phyloP scores from a whole-genome alignment of 371 early-diverging fungal species.

The Lichtheimia ramosa region DNA sequence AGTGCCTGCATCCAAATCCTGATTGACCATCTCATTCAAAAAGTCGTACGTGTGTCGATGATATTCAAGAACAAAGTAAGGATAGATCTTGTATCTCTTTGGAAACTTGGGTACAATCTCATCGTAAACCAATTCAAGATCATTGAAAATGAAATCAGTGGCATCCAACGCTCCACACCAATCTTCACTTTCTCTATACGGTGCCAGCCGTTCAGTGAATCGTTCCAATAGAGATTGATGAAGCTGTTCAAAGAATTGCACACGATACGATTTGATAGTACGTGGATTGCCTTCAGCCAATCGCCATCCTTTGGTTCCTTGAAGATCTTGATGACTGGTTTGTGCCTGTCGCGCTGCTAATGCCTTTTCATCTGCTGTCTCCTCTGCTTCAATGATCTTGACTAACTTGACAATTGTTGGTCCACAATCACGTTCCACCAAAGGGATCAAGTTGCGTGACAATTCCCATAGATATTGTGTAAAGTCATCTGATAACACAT shows the following conservation, averaged over 20 bases:
- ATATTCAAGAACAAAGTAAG: constrained; percentile 90
- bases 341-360: constrained; percentile 59
- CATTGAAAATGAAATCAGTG: constrained; percentile 82
- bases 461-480: constrained; percentile 84
- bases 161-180: constrained; percentile 63
- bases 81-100: constrained; percentile 87
- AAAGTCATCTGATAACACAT: constrained; percentile 79
- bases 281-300: constrained; percentile 61
- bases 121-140: constrained; percentile 85
- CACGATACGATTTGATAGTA: constrained; percentile 72
- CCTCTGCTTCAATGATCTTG: constrained; percentile 92
- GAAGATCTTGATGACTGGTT: constrained; percentile 56
- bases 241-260: constrained; percentile 74
- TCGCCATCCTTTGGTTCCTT: constrained; percentile 54
- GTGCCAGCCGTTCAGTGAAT: constrained; percentile 57
- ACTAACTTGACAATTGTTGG: constrained; percentile 79
- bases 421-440: constrained; percentile 69
- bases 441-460: constrained; percentile 72
- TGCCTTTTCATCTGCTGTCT: constrained; percentile 80
- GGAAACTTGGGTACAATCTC: constrained; percentile 89
- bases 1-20: constrained; percentile 73
- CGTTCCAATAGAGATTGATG: constrained; percentile 67
- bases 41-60: constrained; percentile 86
- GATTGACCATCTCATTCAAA: constrained; percentile 71
- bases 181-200: constrained; percentile 47